Evolutionary conservation across 495 filamentous ascomycete genomes (phyloP).

Genomic region (Podospora conica): DNA sequence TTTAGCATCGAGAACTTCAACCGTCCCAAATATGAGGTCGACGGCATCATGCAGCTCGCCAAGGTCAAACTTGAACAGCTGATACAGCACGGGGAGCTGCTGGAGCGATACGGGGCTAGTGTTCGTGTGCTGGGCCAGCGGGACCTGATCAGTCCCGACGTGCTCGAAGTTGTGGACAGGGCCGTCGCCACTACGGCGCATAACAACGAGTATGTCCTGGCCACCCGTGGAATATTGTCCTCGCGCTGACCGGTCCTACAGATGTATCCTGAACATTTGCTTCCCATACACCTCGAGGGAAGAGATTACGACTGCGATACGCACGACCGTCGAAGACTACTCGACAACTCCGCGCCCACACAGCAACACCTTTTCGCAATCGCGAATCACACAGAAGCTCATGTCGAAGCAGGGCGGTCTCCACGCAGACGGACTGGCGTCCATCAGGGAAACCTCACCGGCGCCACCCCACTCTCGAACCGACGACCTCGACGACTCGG

Average conservation of each 20-base stretch:
- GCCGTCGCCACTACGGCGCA: constrained; percentile 75
- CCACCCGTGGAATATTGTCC: background rate
- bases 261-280: constrained; percentile 87
- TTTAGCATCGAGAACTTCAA: constrained; percentile 99
- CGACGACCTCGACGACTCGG: constrained; percentile 50
- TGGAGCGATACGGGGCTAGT: constrained; percentile 86
- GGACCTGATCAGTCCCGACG: constrained; percentile 74
- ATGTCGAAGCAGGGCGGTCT: constrained; percentile 46
- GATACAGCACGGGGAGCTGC: constrained; percentile 83
- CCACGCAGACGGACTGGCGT: constrained; percentile 44
- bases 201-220: constrained; percentile 54
- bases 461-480: constrained; percentile 27
- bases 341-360: constrained; percentile 56
- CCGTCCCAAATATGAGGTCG: constrained; percentile 94
- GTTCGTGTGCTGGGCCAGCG: constrained; percentile 78
- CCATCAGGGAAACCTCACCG: constrained; percentile 35
- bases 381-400: constrained; percentile 78
- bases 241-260: constrained; percentile 25
- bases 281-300: constrained; percentile 95
- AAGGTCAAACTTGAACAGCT: constrained; percentile 89
- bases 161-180: constrained; percentile 76
- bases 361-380: constrained; percentile 73
- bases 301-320: constrained; percentile 90
- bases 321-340: constrained; percentile 77
- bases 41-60: constrained; percentile 95